phyloP scores from a whole-genome alignment of 148 eudicot species.

The Vaccinium vitisidaea region DNA sequence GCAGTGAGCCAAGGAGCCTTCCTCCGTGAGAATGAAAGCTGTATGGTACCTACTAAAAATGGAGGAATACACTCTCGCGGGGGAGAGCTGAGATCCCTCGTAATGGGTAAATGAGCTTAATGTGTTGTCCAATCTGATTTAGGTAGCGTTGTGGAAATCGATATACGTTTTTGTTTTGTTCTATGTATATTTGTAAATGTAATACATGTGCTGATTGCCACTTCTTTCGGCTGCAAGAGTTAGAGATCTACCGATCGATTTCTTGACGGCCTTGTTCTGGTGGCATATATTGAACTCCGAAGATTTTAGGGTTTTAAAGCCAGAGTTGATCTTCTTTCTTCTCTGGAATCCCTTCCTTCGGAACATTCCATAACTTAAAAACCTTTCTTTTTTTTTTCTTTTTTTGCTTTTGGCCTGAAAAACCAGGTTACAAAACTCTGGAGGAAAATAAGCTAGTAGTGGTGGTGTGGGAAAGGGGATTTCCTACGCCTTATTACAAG shows the following conservation, averaged over 20 bases:
- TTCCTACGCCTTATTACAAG: neutral
- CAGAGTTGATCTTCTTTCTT: neutral
- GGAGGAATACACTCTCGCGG: neutral
- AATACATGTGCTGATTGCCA: conserved; percentile 16
- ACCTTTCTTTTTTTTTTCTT: neutral
- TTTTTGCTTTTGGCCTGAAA: neutral
- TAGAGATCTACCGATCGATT: conserved; percentile 33
- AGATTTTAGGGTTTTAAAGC: conserved; percentile 4
- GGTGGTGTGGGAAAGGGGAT: neutral
- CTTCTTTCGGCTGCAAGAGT: conserved; percentile 49
- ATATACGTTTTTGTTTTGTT: neutral
- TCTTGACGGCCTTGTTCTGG: conserved; percentile 51
- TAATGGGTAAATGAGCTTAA: neutral
- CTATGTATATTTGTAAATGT: neutral
- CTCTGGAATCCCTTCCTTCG: conserved; percentile 15
- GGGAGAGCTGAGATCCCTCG: neutral
- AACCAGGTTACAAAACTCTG: neutral
- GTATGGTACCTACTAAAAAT: neutral
- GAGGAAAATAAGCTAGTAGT: neutral
- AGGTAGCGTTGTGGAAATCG: neutral
- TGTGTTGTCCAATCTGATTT: neutral
- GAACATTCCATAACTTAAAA: neutral
- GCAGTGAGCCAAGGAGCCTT: neutral
- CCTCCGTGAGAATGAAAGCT: neutral
- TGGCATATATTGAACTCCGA: conserved; percentile 11